These are phyloP conservation scores for Phytophthora rubi DNA, from an alignment of 352 stramenopile species.

Conservation along the genomic window DNA sequence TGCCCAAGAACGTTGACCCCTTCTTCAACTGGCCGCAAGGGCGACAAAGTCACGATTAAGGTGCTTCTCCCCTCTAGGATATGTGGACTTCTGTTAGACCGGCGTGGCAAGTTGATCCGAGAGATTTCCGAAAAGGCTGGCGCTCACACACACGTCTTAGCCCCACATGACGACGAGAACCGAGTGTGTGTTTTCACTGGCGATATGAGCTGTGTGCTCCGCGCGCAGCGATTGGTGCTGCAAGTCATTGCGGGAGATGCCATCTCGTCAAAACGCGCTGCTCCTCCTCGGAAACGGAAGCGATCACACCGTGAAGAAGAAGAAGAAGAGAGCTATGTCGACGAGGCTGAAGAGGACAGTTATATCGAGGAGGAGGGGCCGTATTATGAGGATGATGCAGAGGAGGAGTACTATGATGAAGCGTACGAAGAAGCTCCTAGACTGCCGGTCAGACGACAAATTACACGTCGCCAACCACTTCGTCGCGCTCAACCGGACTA, in stretches of 20 bases:
- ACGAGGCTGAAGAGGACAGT: slow-evolving; percentile 19
- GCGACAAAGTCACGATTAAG: slow-evolving; percentile 64
- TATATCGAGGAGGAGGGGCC: slow-evolving; percentile 25
- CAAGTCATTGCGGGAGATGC: slow-evolving; percentile 64
- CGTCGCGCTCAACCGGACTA: slow-evolving; percentile 13
- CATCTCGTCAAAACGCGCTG: slow-evolving; percentile 51
- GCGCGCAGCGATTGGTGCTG: slow-evolving; percentile 61
- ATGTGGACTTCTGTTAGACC: slow-evolving; percentile 54
- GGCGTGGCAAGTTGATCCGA: slow-evolving; percentile 54
- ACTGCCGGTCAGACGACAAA: slow-evolving; percentile 17
- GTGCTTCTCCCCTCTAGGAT: slow-evolving; percentile 54
- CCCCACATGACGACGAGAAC: slow-evolving; percentile 43
- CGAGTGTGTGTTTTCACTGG: slow-evolving; percentile 64
- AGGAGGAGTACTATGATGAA: slow-evolving; percentile 31
- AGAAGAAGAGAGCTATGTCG: slow-evolving; percentile 9
- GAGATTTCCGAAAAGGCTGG: slow-evolving; percentile 63
- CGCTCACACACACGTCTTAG: slow-evolving; percentile 55
- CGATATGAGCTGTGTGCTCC: slow-evolving; percentile 55
- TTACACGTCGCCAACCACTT: slow-evolving; percentile 19
- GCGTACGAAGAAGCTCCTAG: slow-evolving; percentile 15
- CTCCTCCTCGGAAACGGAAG: slow-evolving; percentile 51
- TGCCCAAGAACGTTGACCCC: slow-evolving; percentile 13
- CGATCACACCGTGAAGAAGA: slow-evolving; percentile 21
- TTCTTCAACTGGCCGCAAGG: slow-evolving; percentile 31
- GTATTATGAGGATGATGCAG: slow-evolving; percentile 16